phyloP scores from a whole-genome alignment of 2,329 filamentous ascomycete species.

The Cladophialophora exuberans region DNA sequence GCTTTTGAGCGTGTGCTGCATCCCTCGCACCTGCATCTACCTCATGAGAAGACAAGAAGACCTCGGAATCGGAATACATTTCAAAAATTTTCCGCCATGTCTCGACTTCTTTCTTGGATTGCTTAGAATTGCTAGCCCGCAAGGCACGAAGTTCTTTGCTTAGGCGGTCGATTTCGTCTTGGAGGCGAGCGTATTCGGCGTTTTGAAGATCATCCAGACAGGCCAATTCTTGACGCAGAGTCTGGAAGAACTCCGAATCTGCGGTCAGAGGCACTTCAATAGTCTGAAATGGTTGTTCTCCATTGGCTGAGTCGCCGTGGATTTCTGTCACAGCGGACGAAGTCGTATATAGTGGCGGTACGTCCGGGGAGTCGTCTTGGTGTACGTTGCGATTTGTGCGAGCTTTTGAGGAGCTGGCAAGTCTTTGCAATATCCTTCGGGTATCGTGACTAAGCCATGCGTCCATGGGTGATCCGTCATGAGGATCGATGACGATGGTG shows the following conservation, averaged over 20 bases:
- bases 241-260: conserved; percentile 78
- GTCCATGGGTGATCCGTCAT: conserved; percentile 69
- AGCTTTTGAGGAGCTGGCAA: conserved; percentile 48
- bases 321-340: too few relatives aligned
- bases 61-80: conserved; percentile 74
- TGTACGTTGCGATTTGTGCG: background rate
- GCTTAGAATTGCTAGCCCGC: conserved; percentile 66
- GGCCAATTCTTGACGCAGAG: conserved; percentile 71
- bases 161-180: conserved; percentile 64
- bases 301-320: conserved; percentile 3
- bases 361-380: conserved; percentile 5
- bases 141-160: conserved; percentile 65
- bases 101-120: conserved; percentile 66
- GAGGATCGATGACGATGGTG: conserved; percentile 69
- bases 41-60: conserved; percentile 83
- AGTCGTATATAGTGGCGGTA: background rate
- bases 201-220: conserved; percentile 70
- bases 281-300: conserved; percentile 39
- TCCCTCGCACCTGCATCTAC: conserved; percentile 68
- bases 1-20: conserved; percentile 66
- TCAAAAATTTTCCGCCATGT: conserved; percentile 82
- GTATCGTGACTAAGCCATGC: conserved; percentile 69
- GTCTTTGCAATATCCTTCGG: conserved; percentile 63
- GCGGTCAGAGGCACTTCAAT: conserved; percentile 79
- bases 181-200: conserved; percentile 67